Percentiles rank a stretch among this genome's conserved stretches.
These are phyloP conservation scores for Aspergillus sclerotialis DNA, from an alignment of 2,329 filamentous ascomycete genomes.

Conservation along the genomic window DNA sequence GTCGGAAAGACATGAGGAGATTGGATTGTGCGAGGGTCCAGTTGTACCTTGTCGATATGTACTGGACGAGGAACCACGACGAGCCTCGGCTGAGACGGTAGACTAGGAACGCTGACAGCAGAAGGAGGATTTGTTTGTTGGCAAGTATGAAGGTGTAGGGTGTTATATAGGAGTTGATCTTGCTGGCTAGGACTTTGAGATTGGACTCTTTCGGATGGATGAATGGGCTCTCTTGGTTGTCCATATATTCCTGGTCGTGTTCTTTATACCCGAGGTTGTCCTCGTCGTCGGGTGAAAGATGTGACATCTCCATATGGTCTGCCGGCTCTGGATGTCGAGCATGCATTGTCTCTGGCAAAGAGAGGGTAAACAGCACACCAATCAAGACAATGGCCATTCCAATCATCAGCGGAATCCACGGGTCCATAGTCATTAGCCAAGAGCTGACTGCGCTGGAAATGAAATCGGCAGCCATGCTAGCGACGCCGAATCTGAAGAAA, in stretches of 20 bases:
- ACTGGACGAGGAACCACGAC: conserved; percentile 43
- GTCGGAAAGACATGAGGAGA: conserved; percentile 40
- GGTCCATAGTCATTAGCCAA: conserved; percentile 33
- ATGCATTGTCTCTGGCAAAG: conserved; percentile 35
- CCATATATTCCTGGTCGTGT: conserved; percentile 12
- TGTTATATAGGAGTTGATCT: conserved; percentile 20
- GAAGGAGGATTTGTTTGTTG: conserved; percentile 34
- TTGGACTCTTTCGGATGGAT: conserved; percentile 10
- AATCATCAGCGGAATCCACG: conserved; percentile 34
- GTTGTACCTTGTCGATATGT: conserved; percentile 45
- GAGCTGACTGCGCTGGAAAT: conserved; percentile 32
- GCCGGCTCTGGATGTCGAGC: conserved; percentile 6
- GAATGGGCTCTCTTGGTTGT: conserved; percentile 8
- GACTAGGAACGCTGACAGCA: conserved; percentile 41
- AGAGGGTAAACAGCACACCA: conserved; percentile 25
- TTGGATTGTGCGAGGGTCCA: conserved; percentile 42
- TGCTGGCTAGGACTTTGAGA: conserved; percentile 9
- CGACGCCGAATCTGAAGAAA: conserved; percentile 36
- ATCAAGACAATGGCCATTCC: conserved; percentile 27
- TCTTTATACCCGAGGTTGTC: conserved; percentile 9
- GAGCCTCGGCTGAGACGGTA: conserved; percentile 44
- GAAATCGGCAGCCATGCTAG: conserved; percentile 34
- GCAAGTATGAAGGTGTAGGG: conserved; percentile 37
- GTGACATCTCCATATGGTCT: conserved; percentile 22
- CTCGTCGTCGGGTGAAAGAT: conserved; percentile 12